Conservation (phyloP, 352 stramenopile genomes). For the Globisporangium ultimum region DNA sequence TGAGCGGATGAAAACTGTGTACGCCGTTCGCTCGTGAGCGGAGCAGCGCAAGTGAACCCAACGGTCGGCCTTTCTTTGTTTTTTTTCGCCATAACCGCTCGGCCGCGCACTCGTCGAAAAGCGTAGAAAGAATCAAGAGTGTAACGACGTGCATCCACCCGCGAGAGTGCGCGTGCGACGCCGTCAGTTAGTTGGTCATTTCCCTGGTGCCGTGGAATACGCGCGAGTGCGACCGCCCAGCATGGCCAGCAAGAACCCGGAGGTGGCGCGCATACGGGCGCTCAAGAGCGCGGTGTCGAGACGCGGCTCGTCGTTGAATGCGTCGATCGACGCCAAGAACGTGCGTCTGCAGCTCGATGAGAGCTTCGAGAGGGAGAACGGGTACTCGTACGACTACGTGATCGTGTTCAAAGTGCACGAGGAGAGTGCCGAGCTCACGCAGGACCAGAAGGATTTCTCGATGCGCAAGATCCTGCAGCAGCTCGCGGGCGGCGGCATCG, state of each 20-base stretch:
- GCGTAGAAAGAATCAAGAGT: slow-evolving; percentile 2
- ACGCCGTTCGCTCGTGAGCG: background rate
- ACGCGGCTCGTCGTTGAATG: slow-evolving; percentile 65
- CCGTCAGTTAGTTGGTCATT: background rate
- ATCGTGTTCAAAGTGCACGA: slow-evolving; percentile 83
- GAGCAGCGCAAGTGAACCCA: slow-evolving; percentile 11
- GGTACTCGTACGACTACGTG: slow-evolving; percentile 81
- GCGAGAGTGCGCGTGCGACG: background rate
- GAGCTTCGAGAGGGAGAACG: slow-evolving; percentile 58
- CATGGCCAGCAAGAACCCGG: slow-evolving; percentile 20
- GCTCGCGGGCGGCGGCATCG: slow-evolving; percentile 60
- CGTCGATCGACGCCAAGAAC: slow-evolving; percentile 54
- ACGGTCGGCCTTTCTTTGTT: slow-evolving; percentile 1
- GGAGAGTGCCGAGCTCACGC: slow-evolving; percentile 46
- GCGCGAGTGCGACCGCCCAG: background rate
- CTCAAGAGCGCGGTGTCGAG: slow-evolving; percentile 65
- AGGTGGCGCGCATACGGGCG: slow-evolving; percentile 36
- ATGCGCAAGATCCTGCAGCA: slow-evolving; percentile 73
- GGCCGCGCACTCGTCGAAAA: slow-evolving; percentile 5
- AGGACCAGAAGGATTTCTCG: slow-evolving; percentile 60
- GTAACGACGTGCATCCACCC: background rate
- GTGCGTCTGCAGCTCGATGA: slow-evolving; percentile 59
- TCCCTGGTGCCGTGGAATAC: background rate
- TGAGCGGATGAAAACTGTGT: background rate
- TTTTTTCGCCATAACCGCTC: background rate